phyloP scores from a whole-genome alignment of 257 asterid species.

The Pogostemon cablin region DNA sequence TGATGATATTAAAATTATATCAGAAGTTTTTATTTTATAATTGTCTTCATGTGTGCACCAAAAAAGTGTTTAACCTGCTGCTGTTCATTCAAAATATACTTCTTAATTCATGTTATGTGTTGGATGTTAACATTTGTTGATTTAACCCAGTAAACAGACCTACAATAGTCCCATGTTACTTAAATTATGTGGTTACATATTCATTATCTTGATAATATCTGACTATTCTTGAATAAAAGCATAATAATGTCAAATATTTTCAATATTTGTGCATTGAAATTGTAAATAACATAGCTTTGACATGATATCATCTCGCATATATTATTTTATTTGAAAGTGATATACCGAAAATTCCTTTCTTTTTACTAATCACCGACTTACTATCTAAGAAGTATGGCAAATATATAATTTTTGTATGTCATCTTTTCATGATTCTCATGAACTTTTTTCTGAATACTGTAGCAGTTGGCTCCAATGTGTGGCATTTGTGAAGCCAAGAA shows the following conservation, averaged over 20 bases:
- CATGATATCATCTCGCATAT: neutral
- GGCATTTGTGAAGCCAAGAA: constrained; percentile 63
- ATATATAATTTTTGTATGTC: neutral
- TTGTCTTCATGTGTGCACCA: neutral
- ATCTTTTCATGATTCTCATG: neutral
- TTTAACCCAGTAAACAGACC: neutral
- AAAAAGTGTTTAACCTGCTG: constrained; percentile 11
- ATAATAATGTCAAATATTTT: neutral
- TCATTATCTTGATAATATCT: constrained; percentile 5
- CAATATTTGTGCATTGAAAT: neutral
- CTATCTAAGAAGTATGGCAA: neutral
- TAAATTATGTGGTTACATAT: neutral
- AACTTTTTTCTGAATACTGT: constrained; percentile 38
- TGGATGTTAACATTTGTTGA: too few species aligned
- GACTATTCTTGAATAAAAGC: constrained; percentile 1
- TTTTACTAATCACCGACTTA: neutral
- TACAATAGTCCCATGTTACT: constrained; percentile 1
- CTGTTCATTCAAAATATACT: constrained; percentile 19
- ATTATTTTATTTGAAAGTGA: neutral
- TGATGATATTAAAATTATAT: constrained; percentile 4
- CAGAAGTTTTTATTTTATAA: constrained; percentile 10
- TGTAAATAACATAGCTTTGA: neutral
- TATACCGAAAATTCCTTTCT: neutral
- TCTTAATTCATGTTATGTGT: constrained; percentile 1
- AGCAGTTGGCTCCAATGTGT: constrained; percentile 80